phyloP scores from a whole-genome alignment of 805 yeast genomes.

The Vanderwaltozyma yarrowii region DNA sequence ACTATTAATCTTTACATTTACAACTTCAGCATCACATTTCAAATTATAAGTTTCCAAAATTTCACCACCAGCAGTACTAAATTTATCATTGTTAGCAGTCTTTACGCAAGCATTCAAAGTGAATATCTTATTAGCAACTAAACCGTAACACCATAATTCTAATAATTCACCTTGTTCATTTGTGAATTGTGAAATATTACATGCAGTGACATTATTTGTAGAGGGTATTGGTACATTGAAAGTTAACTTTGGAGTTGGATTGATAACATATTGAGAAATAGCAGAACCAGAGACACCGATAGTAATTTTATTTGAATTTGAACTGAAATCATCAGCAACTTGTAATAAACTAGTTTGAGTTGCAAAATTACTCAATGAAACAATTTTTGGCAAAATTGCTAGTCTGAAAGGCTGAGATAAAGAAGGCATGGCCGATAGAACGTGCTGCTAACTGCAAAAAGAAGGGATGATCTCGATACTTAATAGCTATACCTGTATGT shows the following conservation, averaged over 20 bases:
- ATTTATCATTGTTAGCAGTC: conserved; percentile 7
- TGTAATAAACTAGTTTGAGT: conserved; percentile 18
- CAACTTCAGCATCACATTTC: conserved; percentile 11
- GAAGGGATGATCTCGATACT: too few relatives aligned
- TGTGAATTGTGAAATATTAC: conserved; percentile 14
- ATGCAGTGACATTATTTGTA: conserved; percentile 26
- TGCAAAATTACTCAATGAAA: conserved; percentile 19
- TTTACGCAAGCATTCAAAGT: conserved; percentile 10
- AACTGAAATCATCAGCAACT: conserved; percentile 15
- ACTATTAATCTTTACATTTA: conserved; percentile 12
- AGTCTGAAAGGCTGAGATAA: conserved; percentile 29
- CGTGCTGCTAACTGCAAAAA: too few relatives aligned
- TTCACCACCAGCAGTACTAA: conserved; percentile 9
- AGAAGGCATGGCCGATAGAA: conserved; percentile 18
- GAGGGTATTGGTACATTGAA: conserved; percentile 27
- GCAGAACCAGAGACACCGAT: conserved; percentile 29
- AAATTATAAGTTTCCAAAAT: conserved; percentile 7
- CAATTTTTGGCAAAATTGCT: conserved; percentile 25
- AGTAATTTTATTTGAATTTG: conserved; percentile 21
- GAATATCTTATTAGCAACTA: conserved; percentile 14
- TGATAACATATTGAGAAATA: conserved; percentile 26
- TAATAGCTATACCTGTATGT: too few relatives aligned
- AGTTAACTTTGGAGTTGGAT: conserved; percentile 29
- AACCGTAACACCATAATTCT: conserved; percentile 21
- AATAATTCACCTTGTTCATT: conserved; percentile 4